Evolutionary conservation across 495 filamentous ascomycete species (phyloP).

Genomic region (Penicillium cosmopolitanum): DNA sequence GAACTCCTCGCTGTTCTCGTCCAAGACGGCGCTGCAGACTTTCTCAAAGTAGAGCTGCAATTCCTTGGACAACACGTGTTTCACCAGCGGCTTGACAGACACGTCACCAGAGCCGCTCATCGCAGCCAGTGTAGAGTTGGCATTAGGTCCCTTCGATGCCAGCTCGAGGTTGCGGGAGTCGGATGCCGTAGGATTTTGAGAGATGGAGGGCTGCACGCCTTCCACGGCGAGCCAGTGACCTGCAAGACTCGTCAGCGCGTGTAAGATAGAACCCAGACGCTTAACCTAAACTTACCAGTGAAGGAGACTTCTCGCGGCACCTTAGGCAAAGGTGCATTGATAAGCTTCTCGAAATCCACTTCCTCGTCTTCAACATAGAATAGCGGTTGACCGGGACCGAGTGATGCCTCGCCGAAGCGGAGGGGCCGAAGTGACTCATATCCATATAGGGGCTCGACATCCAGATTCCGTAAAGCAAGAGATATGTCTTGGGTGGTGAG

Average conservation of each 20-base stretch:
- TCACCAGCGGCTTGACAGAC: slow-evolving; percentile 84
- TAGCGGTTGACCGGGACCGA: slow-evolving; percentile 92
- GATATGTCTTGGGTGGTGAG: slow-evolving; percentile 85
- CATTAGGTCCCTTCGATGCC: slow-evolving; percentile 83
- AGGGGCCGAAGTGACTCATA: slow-evolving; percentile 89
- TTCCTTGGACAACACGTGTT: slow-evolving; percentile 93
- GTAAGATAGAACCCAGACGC: not conserved
- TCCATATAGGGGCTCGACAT: slow-evolving; percentile 93
- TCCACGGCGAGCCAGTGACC: slow-evolving; percentile 96
- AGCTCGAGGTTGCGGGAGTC: slow-evolving; percentile 82
- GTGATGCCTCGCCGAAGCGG: slow-evolving; percentile 87
- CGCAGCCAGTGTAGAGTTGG: slow-evolving; percentile 79
- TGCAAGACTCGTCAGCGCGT: slow-evolving; percentile 34
- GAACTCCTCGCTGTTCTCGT: slow-evolving; percentile 81
- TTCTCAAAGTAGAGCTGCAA: slow-evolving; percentile 97
- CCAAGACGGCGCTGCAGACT: slow-evolving; percentile 80
- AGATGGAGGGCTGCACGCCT: slow-evolving; percentile 93
- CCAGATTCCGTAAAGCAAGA: slow-evolving; percentile 78
- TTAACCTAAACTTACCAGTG: slow-evolving; percentile 62
- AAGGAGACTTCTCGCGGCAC: slow-evolving; percentile 92
- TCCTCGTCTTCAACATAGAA: slow-evolving; percentile 99
- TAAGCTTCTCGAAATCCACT: slow-evolving; percentile 97
- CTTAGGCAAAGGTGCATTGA: slow-evolving; percentile 92
- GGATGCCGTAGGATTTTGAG: slow-evolving; percentile 87
- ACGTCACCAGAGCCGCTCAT: slow-evolving; percentile 82